Evolutionary conservation across 495 filamentous ascomycete genomes (phyloP).

Genomic region (Chaetomidium leptoderma): DNA sequence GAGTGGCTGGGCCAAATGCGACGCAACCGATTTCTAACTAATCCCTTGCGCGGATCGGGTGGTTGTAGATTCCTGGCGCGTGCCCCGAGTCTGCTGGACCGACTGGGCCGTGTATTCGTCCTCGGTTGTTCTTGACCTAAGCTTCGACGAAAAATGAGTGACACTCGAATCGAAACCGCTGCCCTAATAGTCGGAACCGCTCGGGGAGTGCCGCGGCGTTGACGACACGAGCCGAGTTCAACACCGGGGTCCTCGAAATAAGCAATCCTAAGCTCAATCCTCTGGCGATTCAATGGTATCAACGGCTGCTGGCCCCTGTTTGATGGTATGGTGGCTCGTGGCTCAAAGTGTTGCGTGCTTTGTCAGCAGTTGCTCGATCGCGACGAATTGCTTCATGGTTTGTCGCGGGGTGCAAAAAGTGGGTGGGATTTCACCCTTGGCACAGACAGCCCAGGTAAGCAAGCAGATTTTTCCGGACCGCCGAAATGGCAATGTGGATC

Average conservation of each 20-base stretch:
- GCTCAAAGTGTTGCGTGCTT: slow-evolving; percentile 3
- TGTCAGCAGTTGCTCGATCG: slow-evolving; percentile 7
- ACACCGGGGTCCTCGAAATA: neutral
- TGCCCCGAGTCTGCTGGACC: too few species aligned
- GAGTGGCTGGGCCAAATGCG: slow-evolving; percentile 4
- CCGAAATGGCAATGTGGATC: neutral
- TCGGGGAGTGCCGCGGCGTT: too few species aligned
- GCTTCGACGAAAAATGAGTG: too few species aligned
- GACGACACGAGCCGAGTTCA: neutral
- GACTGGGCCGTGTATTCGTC: too few species aligned
- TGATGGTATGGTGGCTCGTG: neutral
- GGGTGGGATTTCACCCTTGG: neutral
- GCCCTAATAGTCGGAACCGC: neutral
- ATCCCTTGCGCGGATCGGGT: neutral
- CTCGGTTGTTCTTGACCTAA: too few species aligned
- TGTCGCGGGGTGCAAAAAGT: neutral
- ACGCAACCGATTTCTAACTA: neutral
- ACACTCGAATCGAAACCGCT: too few species aligned
- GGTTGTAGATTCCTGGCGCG: neutral
- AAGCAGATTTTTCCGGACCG: neutral
- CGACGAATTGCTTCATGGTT: neutral
- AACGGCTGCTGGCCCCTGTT: neutral
- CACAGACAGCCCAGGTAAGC: neutral
- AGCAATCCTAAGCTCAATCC: neutral
- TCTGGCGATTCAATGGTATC: neutral